Percentiles rank a stretch among this genome's conserved stretches.
phyloP scores from a whole-genome alignment of 352 stramenopile species.

The Hyaloperonospora brassicae region DNA sequence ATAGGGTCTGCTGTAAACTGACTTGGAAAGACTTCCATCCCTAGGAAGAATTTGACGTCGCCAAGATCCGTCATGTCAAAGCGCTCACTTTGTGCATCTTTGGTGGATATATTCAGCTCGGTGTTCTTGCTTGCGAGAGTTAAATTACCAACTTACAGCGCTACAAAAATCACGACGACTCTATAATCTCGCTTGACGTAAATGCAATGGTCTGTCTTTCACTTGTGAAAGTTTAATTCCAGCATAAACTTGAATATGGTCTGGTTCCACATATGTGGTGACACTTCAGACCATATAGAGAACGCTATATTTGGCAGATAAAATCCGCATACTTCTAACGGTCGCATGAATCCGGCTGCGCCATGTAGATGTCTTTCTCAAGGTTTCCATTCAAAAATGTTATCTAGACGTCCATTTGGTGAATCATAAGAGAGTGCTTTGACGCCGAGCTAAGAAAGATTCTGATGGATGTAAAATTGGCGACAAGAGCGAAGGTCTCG shows the following conservation, averaged over 20 bases:
- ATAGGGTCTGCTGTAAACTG: constrained; percentile 1
- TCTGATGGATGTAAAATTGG: not conserved
- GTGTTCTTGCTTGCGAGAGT: not conserved
- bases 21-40: not conserved
- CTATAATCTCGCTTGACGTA: too few species aligned
- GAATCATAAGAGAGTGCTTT: not conserved
- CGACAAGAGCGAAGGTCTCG: not conserved
- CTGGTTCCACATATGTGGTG: too few species aligned
- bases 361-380: not conserved
- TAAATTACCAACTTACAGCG: not conserved
- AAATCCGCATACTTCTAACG: not conserved
- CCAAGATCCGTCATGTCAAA: not conserved
- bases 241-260: not conserved
- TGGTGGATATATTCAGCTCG: not conserved
- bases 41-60: not conserved
- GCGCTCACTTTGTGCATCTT: not conserved
- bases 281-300: not conserved
- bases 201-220: too few species aligned
- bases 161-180: not conserved
- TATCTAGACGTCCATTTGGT: not conserved
- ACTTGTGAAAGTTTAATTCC: not conserved
- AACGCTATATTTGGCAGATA: not conserved
- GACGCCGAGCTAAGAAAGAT: not conserved
- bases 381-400: not conserved
- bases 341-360: not conserved